These are phyloP conservation scores for Coemansia sp. DNA, from an alignment of 192 early-diverging fungal species.

Conservation along the genomic window DNA sequence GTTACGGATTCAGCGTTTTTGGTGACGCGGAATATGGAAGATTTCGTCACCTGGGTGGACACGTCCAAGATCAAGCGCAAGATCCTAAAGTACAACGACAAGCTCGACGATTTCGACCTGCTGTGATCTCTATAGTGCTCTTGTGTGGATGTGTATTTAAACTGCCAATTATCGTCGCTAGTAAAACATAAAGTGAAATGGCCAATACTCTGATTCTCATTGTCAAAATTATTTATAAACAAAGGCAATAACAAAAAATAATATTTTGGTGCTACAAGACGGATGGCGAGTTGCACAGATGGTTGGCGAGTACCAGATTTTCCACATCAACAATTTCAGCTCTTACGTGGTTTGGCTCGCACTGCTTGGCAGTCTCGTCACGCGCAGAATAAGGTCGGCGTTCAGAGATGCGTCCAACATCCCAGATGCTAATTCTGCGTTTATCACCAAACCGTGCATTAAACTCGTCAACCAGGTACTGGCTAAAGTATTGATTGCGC, in stretches of 20 bases:
- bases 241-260: no score
- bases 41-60: constrained; percentile 97
- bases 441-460: constrained; percentile 10
- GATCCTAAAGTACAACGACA: constrained; percentile 93
- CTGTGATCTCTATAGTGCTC: constrained; percentile 53
- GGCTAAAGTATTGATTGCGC: constrained; percentile 24
- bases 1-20: constrained; percentile 88
- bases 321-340: constrained; percentile 53
- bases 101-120: constrained; percentile 88
- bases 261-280: no score
- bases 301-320: constrained; percentile 37
- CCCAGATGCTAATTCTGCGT: constrained; percentile 36
- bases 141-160: no score
- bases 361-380: constrained; percentile 14
- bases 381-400: constrained; percentile 26
- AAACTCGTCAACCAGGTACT: constrained; percentile 25
- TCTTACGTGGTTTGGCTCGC: constrained; percentile 53
- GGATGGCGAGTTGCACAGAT: constrained; percentile 18
- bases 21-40: constrained; percentile 87
- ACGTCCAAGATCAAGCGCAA: constrained; percentile 96
- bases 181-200: no score
- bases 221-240: no score
- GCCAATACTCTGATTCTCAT: no score
- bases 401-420: constrained; percentile 44
- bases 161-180: no score